Conservation (phyloP, 2,329 filamentous ascomycete genomes). For the Cladophialophora immunda region DNA sequence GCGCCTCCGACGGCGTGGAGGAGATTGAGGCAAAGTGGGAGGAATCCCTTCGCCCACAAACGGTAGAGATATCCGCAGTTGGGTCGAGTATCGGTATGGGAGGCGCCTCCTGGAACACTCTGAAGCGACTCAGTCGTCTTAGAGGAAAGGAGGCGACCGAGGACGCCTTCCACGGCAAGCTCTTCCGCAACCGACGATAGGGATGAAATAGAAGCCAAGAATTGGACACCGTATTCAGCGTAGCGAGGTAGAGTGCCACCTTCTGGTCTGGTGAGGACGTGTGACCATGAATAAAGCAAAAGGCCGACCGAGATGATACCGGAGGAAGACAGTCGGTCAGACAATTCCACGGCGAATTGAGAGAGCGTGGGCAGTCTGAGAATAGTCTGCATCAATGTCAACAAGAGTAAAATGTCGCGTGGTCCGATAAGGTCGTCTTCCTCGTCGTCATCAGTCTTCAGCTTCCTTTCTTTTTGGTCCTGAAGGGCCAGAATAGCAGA, state of each 20-base stretch:
- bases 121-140: slow-evolving; percentile 81
- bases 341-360: slow-evolving; percentile 73
- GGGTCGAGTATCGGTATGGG: slow-evolving; percentile 78
- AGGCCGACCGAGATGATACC: slow-evolving; percentile 81
- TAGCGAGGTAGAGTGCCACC: slow-evolving; percentile 79
- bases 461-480: slow-evolving; percentile 63
- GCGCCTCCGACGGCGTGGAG: slow-evolving; percentile 81
- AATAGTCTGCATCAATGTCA: slow-evolving; percentile 85
- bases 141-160: slow-evolving; percentile 80
- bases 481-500: slow-evolving; percentile 84
- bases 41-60: slow-evolving; percentile 87
- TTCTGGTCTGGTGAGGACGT: slow-evolving; percentile 74
- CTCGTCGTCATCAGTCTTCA: slow-evolving; percentile 18
- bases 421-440: slow-evolving; percentile 64
- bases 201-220: slow-evolving; percentile 85
- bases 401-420: slow-evolving; percentile 85
- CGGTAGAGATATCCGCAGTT: slow-evolving; percentile 78
- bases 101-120: slow-evolving; percentile 67
- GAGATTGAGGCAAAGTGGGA: slow-evolving; percentile 89
- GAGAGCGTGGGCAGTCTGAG: slow-evolving; percentile 80
- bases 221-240: slow-evolving; percentile 87
- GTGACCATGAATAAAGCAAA: slow-evolving; percentile 92
- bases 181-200: slow-evolving; percentile 85
- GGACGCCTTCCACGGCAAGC: slow-evolving; percentile 84
- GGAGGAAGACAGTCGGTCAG: slow-evolving; percentile 70